These are phyloP conservation scores for Hyphopichia burtonii DNA, from an alignment of 1,139 yeast genomes.

Conservation along the genomic window DNA sequence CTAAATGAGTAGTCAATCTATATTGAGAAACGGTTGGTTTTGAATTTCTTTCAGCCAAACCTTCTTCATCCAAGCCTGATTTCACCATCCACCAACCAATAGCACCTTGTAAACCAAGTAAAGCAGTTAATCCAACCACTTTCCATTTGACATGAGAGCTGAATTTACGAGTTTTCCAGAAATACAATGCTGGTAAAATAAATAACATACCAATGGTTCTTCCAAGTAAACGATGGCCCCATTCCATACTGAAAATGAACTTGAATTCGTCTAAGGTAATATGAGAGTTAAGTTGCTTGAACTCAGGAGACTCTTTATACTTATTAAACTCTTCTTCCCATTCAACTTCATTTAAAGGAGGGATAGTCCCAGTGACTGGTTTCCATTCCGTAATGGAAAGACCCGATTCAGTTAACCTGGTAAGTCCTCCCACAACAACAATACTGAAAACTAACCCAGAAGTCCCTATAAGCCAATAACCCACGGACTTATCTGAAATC, in stretches of 20 bases:
- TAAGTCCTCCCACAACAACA: conserved; percentile 94
- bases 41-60: conserved; percentile 74
- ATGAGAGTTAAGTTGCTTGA: conserved; percentile 82
- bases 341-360: conserved; percentile 75
- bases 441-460: conserved; percentile 92
- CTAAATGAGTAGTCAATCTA: conserved; percentile 89
- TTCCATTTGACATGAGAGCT: conserved; percentile 67
- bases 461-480: conserved; percentile 89
- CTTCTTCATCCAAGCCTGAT: conserved; percentile 85
- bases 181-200: conserved; percentile 81
- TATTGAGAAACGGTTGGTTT: conserved; percentile 97
- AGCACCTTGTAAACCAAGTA: conserved; percentile 90
- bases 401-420: conserved; percentile 94
- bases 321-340: conserved; percentile 85
- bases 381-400: conserved; percentile 97
- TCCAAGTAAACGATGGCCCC: conserved; percentile 94
- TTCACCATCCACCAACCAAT: conserved; percentile 99
- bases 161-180: conserved; percentile 66
- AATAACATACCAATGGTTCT: conserved; percentile 84
- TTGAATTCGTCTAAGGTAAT: conserved; percentile 92
- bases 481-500: conserved; percentile 55
- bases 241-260: conserved; percentile 94
- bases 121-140: conserved; percentile 66
- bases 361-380: conserved; percentile 93
- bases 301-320: conserved; percentile 88